Evolutionary conservation across 345 rosid genomes (phyloP).

Genomic region (Heritiera littoralis): DNA sequence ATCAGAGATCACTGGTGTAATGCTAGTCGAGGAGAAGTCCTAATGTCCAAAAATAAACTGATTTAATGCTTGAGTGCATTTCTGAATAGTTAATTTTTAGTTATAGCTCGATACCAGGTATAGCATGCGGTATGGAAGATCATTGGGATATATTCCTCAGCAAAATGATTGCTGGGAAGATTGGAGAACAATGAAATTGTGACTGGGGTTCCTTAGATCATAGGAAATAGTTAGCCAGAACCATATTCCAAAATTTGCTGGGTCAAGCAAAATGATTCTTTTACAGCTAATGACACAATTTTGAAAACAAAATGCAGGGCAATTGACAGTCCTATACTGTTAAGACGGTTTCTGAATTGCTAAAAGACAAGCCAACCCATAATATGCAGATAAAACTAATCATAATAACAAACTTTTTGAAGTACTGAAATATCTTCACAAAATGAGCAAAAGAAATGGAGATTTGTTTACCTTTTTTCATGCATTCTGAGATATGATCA

Average conservation of each 20-base stretch:
- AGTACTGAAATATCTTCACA: neutral
- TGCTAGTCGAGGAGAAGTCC: constrained; percentile 5
- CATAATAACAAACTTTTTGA: neutral
- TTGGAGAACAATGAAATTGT: neutral
- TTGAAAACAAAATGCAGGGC: neutral
- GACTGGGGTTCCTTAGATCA: neutral
- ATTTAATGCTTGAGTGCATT: constrained; percentile 1
- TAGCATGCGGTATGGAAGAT: neutral
- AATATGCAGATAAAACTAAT: neutral
- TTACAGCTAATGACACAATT: neutral
- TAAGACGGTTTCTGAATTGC: constrained; percentile 4
- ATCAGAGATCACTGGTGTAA: neutral
- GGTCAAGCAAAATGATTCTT: neutral
- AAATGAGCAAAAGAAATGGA: neutral
- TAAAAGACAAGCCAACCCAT: neutral
- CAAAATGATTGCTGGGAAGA: neutral
- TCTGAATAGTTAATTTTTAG: neutral
- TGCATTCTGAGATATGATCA: constrained; percentile 68
- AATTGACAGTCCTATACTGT: neutral
- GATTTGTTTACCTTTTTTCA: constrained; percentile 66
- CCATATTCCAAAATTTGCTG: neutral
- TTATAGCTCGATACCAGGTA: neutral
- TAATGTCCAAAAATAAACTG: neutral
- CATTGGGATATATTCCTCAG: neutral
- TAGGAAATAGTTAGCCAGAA: neutral